Conservation (phyloP, 768 basidiomycete genomes). For the Russula griseocarnosa region DNA sequence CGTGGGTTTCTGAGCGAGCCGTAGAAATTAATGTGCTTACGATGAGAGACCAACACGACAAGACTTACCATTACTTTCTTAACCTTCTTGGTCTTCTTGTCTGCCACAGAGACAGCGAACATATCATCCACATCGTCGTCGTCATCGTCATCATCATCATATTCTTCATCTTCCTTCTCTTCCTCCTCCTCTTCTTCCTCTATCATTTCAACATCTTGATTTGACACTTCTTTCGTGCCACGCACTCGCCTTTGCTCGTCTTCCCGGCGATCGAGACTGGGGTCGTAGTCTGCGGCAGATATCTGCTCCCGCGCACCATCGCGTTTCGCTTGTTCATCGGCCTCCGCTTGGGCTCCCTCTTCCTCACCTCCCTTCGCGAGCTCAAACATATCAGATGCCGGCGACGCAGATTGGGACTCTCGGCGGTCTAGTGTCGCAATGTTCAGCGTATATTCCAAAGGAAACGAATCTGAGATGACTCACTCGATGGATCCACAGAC, state of each 20-base stretch:
- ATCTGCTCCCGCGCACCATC: conserved; percentile 60
- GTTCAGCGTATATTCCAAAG: not conserved
- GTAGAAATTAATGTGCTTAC: not conserved
- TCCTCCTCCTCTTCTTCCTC: conserved; percentile 55
- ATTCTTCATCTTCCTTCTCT: conserved; percentile 46
- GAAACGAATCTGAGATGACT: not conserved
- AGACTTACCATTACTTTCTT: conserved; percentile 49
- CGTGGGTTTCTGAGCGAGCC: conserved; percentile 41
- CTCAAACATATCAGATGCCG: conserved; percentile 56
- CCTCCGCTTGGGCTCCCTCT: conserved; percentile 44
- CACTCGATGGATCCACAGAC: conserved; percentile 6
- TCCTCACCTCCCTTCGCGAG: conserved; percentile 63
- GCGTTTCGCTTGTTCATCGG: conserved; percentile 42
- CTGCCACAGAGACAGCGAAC: conserved; percentile 67
- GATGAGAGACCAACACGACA: conserved; percentile 10
- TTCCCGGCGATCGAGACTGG: conserved; percentile 74
- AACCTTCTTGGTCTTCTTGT: conserved; percentile 52
- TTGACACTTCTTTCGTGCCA: conserved; percentile 39
- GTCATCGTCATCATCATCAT: too few relatives aligned
- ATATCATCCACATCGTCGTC: conserved; percentile 96
- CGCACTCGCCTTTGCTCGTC: conserved; percentile 73
- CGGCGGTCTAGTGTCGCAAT: conserved; percentile 24
- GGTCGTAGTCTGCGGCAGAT: conserved; percentile 91
- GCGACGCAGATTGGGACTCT: conserved; percentile 55
- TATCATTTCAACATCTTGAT: conserved; percentile 45